Conservation (phyloP, 352 stramenopile genomes). For the Pythium rhizo-oryzae region DNA sequence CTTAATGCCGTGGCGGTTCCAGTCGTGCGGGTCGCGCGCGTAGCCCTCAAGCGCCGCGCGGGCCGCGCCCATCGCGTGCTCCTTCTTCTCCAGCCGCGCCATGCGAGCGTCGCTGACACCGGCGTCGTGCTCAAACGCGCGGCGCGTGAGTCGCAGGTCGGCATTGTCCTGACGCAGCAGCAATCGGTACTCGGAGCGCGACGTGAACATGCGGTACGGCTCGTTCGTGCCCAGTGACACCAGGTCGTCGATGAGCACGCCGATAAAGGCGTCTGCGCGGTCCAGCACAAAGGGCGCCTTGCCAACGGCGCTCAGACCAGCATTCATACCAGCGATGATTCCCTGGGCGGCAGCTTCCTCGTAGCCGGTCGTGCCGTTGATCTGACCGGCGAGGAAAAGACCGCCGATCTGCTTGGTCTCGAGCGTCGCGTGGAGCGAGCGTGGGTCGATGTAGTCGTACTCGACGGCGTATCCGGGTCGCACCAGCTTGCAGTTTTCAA, state of each 20-base stretch:
- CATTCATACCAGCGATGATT: slow-evolving; percentile 97
- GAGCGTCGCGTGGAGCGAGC: slow-evolving; percentile 92
- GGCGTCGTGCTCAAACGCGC: slow-evolving; percentile 85
- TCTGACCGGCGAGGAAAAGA: slow-evolving; percentile 97
- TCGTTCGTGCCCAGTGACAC: slow-evolving; percentile 96
- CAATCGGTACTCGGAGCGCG: slow-evolving; percentile 91
- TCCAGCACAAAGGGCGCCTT: slow-evolving; percentile 91
- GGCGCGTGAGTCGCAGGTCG: slow-evolving; percentile 95
- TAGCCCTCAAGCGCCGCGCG: slow-evolving; percentile 61
- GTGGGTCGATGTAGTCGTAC: slow-evolving; percentile 98
- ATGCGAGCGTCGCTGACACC: slow-evolving; percentile 74
- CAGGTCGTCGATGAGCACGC: slow-evolving; percentile 99
- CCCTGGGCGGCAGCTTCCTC: slow-evolving; percentile 98
- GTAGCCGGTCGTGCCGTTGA: slow-evolving; percentile 99
- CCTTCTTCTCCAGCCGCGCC: slow-evolving; percentile 84
- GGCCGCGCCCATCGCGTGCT: slow-evolving; percentile 68
- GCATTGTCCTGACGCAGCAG: slow-evolving; percentile 95
- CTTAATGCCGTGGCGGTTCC: slow-evolving; percentile 81
- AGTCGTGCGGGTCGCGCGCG: slow-evolving; percentile 76
- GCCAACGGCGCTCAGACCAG: slow-evolving; percentile 75
- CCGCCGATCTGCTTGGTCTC: slow-evolving; percentile 94
- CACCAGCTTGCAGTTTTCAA: slow-evolving; percentile 96
- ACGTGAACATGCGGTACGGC: slow-evolving; percentile 99
- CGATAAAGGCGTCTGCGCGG: slow-evolving; percentile 95
- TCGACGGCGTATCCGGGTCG: slow-evolving; percentile 99